Base-by-base conservation (phyloP, 139 green algal species). In the Chlorella sp. region DNA sequence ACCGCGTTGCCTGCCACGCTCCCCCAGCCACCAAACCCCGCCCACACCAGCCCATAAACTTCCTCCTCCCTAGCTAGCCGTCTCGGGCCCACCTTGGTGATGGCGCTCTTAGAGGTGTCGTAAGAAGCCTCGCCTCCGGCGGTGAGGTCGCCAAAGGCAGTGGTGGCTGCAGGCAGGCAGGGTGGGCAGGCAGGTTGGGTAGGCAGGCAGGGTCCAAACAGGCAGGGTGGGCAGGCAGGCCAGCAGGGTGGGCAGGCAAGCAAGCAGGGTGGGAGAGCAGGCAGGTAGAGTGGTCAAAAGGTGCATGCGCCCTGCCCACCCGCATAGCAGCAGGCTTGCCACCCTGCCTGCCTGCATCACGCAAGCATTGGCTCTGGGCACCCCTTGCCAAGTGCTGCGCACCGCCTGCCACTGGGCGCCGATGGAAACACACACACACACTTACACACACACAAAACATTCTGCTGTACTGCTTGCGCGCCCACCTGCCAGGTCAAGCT, bases 71-170 rank as follows among this genome's bases (percentile, higher is more conserved):
- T 57, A 16, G 48, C 9, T 57, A 57, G n/a, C n/a, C n/a, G n/a
- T 57, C 48, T 16, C 48, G 9, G 9, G 9, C 48, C 48, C 87
- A 90, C 87, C 87, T 87, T 91, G 61, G 92, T 91, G 61, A 95
- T 83, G n/a, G 85, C 79, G 12, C 39, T 60, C 89, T 94, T 95
- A 79, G 90, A 78, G 66, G 92, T 89, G 83, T 95, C 93, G 42
- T 93, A 95, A 9, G 81, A 83, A 30, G 57, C 87, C 80, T 95
- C 86, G 60, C 76, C 91, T 73, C 93, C 93, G 24, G 87, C 80
- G 12, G 93, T 90, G 22, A 93, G n/a, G 82, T 89, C 80, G 60
- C 91, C 81, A 19, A 91, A 85, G 42, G 89, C 91, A 12, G 84
- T 79, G 69, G 83, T 90, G 22, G 60, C 86, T 75, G 82, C 82